These are phyloP conservation scores for Paxillus involutus DNA, from an alignment of 768 basidiomycete species.

Conservation along the genomic window DNA sequence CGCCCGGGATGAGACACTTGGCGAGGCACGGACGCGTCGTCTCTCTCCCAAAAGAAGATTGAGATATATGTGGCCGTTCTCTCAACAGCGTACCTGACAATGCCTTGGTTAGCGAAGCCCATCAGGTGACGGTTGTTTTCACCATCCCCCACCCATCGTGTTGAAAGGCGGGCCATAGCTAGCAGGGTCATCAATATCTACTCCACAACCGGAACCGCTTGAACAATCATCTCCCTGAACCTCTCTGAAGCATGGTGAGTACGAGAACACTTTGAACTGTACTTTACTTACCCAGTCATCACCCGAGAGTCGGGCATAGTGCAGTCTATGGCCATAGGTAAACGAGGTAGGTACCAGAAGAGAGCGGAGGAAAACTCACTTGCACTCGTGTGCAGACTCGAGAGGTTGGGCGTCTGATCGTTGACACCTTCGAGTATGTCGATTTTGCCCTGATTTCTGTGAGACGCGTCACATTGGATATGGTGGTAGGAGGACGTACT, in stretches of 20 bases:
- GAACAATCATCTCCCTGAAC: background rate
- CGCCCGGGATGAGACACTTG: conserved; percentile 26
- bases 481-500: background rate
- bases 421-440: conserved; percentile 34
- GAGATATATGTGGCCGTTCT: conserved; percentile 30
- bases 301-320: conserved; percentile 21
- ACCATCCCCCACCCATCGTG: conserved; percentile 32
- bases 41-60: conserved; percentile 39
- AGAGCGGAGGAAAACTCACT: conserved; percentile 3
- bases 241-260: background rate
- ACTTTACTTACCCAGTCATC: conserved; percentile 29
- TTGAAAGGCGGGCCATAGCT: conserved; percentile 36
- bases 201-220: conserved; percentile 31
- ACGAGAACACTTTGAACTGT: background rate
- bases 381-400: conserved; percentile 24
- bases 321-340: conserved; percentile 18
- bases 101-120: background rate
- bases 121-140: background rate
- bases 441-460: conserved; percentile 16
- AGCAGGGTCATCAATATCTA: conserved; percentile 17
- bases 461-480: background rate
- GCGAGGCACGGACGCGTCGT: conserved; percentile 28
- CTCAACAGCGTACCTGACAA: conserved; percentile 34
- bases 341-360: background rate
- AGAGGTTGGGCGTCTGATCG: conserved; percentile 19